A percentile compares a stretch with the other conserved stretches of the same genome.
Conservation (phyloP, 192 early-diverging fungal species). For the Pecoramyces ruminantium region DNA sequence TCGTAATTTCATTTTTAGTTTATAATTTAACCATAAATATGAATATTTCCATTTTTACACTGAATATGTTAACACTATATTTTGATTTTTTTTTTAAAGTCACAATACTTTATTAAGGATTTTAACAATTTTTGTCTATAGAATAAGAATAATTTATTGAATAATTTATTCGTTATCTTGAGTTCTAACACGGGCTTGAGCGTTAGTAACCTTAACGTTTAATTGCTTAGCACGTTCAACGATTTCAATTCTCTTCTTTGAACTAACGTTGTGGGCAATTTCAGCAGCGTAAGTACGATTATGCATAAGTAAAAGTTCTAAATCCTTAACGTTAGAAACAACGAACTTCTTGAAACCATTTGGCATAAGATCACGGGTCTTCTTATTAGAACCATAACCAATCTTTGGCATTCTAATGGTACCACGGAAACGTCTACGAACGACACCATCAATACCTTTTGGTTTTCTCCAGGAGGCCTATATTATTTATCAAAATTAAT, state of each 20-base stretch:
- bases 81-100: background rate
- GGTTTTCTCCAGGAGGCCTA: constrained; percentile 98
- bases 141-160: background rate
- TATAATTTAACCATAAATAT: background rate
- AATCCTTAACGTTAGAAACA: constrained; percentile 76
- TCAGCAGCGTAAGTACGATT: constrained; percentile 98
- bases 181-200: constrained; percentile 23
- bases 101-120: background rate
- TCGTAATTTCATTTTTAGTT: too few species aligned
- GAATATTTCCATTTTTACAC: background rate
- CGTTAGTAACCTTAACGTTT: constrained; percentile 92
- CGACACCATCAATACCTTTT: constrained; percentile 98
- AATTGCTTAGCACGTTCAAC: constrained; percentile 89
- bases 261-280: constrained; percentile 92
- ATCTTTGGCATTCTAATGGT: constrained; percentile 97
- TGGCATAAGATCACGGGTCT: constrained; percentile 91
- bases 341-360: constrained; percentile 99
- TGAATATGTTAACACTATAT: background rate
- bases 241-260: constrained; percentile 84
- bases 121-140: background rate
- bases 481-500: background rate
- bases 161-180: constrained; percentile 1
- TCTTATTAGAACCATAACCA: constrained; percentile 94
- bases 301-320: constrained; percentile 96
- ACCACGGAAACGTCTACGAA: constrained; percentile 97